Percentiles rank a stretch among this genome's conserved stretches.
These are phyloP conservation scores for Cordyceps javanica DNA, from an alignment of 2,329 filamentous ascomycete genomes.

Conservation along the genomic window DNA sequence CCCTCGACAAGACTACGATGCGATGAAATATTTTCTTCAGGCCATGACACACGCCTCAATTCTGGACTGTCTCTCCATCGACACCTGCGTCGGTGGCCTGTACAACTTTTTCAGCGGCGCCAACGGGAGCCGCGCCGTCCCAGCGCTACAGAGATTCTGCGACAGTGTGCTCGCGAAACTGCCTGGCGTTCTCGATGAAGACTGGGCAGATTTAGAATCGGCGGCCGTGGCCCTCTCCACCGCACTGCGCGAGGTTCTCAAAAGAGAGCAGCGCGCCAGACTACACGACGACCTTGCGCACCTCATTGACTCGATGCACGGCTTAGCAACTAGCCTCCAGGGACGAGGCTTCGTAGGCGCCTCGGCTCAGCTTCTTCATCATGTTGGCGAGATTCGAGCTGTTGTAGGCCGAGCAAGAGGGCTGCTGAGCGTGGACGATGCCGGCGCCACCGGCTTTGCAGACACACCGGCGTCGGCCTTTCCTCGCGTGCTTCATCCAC, in stretches of 20 bases:
- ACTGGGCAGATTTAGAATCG: neutral
- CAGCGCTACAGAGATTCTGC: conserved; percentile 2
- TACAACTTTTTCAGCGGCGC: conserved; percentile 10
- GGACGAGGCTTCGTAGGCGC: neutral
- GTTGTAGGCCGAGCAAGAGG: conserved; percentile 5
- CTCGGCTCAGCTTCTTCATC: neutral
- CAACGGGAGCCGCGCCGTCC: conserved; percentile 2
- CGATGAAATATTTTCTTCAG: neutral
- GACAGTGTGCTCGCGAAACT: neutral
- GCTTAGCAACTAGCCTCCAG: neutral
- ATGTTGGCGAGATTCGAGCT: conserved; percentile 3
- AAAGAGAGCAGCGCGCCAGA: conserved; percentile 5
- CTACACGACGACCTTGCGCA: conserved; percentile 1
- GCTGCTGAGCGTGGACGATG: neutral
- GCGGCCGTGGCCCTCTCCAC: conserved; percentile 2
- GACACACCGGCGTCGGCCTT: neutral
- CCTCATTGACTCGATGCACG: conserved; percentile 4
- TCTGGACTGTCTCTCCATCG: conserved; percentile 8
- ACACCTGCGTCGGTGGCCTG: conserved; percentile 6
- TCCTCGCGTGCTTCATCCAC: neutral
- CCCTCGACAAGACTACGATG: neutral
- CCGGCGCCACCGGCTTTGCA: neutral
- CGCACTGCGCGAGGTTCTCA: conserved; percentile 7
- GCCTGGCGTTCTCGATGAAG: no score
- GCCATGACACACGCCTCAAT: conserved; percentile 7